Evolutionary conservation across 805 yeast genomes (phyloP).

Genomic region (Candida wancherniae): DNA sequence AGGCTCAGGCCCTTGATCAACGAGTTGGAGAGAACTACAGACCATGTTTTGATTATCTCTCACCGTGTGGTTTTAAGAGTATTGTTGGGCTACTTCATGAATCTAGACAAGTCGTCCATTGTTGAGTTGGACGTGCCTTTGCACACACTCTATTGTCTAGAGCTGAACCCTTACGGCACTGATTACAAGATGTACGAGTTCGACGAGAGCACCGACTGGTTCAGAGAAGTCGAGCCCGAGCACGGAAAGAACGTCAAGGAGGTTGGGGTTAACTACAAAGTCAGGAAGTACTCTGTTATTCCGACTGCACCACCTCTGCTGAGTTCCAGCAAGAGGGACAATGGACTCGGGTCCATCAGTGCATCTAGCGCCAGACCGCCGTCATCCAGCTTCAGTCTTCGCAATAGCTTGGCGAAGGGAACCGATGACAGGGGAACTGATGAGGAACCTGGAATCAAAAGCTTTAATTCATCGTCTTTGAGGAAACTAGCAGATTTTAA

Average conservation of each 20-base stretch:
- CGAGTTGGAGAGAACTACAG: conserved; percentile 88
- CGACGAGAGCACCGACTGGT: conserved; percentile 74
- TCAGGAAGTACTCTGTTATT: conserved; percentile 66
- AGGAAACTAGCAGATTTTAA: conserved; percentile 27
- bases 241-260: conserved; percentile 60
- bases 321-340: conserved; percentile 7
- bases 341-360: conserved; percentile 2
- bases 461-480: conserved; percentile 16
- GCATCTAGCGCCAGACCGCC: too few species aligned
- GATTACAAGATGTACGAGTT: conserved; percentile 89
- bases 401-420: conserved; percentile 22
- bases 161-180: conserved; percentile 93
- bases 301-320: conserved; percentile 65
- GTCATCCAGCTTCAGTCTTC: conserved; percentile 22
- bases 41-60: conserved; percentile 75
- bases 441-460: conserved; percentile 5
- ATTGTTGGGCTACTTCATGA: conserved; percentile 82
- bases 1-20: conserved; percentile 85
- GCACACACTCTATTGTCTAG: conserved; percentile 84
- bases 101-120: conserved; percentile 70
- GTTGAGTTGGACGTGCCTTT: conserved; percentile 91
- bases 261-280: conserved; percentile 65
- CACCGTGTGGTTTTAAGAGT: conserved; percentile 92
- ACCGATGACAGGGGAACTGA: conserved; percentile 7
- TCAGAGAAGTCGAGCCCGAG: conserved; percentile 57